Evolutionary conservation across 2,329 filamentous ascomycete species (phyloP).

Genomic region (Thielaviopsis ethacetica): DNA sequence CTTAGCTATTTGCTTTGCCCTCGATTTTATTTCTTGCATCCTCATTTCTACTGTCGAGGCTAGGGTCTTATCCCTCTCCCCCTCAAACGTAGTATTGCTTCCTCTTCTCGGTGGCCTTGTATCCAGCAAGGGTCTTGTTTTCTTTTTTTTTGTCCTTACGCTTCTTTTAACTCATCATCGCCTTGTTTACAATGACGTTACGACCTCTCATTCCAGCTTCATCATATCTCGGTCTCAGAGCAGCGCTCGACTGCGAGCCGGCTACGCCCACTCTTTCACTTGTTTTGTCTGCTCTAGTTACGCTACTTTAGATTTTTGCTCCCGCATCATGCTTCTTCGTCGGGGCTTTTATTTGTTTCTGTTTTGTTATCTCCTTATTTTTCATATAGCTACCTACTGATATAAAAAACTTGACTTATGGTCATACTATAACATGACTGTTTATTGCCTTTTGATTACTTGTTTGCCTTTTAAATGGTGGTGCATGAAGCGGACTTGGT

Average conservation of each 20-base stretch:
- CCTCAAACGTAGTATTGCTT: neutral
- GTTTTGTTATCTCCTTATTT: neutral
- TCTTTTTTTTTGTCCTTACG: neutral
- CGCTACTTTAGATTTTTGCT: neutral
- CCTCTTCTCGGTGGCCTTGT: neutral
- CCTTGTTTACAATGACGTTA: neutral
- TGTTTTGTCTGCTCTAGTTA: neutral
- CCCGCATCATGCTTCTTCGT: neutral
- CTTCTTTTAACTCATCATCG: neutral
- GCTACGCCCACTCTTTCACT: neutral
- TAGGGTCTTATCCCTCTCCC: neutral
- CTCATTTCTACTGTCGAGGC: neutral
- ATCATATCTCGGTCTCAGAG: neutral
- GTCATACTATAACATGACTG: too few relatives aligned
- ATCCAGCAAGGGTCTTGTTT: neutral
- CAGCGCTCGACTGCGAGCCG: neutral
- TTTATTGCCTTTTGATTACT: neutral
- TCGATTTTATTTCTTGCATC: neutral
- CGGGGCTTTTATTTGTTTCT: conserved; percentile 2
- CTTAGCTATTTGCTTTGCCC: neutral
- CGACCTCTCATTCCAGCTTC: neutral
- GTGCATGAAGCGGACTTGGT: neutral
- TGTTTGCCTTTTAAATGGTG: neutral
- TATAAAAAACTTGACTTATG: neutral
- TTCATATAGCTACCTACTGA: neutral